phyloP scores from a whole-genome alignment of 345 rosid genomes.

The Eucalyptus caleyi region DNA sequence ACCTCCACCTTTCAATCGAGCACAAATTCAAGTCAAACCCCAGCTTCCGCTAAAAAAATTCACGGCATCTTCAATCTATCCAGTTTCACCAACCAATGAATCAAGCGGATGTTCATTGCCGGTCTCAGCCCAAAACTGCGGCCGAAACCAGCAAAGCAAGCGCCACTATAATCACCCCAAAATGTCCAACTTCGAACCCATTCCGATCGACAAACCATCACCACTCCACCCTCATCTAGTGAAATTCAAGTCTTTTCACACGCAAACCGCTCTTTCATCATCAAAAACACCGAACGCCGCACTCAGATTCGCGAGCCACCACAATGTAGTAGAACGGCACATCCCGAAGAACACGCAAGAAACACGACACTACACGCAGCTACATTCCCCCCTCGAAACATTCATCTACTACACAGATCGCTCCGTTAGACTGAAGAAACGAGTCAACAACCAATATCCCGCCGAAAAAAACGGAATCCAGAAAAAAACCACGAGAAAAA shows the following conservation, averaged over 20 bases:
- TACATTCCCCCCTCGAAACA: neutral
- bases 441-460: neutral
- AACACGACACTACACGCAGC: neutral
- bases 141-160: neutral
- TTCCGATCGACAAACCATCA: neutral
- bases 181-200: neutral
- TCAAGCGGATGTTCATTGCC: neutral
- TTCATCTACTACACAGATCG: neutral
- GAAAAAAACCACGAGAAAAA: neutral
- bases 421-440: neutral
- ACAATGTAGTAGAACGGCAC: neutral
- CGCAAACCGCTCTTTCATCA: neutral
- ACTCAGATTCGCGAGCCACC: neutral
- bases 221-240: neutral
- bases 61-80: neutral
- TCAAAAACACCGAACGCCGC: neutral
- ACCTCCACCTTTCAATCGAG: neutral
- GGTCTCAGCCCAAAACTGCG: neutral
- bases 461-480: neutral
- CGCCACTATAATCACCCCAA: neutral
- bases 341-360: neutral
- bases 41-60: neutral
- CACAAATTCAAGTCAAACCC: neutral
- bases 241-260: neutral
- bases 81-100: neutral